Evolutionary conservation across 805 yeast genomes (phyloP).

Genomic region (Wickerhamiella occidentalis): DNA sequence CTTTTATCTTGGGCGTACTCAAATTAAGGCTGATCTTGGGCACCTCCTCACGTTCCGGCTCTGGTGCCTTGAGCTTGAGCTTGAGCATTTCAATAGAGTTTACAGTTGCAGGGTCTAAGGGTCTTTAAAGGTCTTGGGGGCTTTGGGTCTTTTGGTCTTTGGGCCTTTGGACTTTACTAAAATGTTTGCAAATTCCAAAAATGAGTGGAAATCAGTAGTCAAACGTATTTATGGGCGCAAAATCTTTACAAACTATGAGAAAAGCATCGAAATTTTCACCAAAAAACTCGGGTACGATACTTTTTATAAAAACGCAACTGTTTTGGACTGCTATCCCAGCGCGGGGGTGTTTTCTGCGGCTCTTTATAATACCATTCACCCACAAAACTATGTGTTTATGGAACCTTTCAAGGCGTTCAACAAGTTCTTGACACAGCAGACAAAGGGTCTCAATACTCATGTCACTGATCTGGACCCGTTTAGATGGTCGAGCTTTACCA

Average conservation of each 20-base stretch:
- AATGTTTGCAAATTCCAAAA: conserved; percentile 18
- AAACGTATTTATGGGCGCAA: conserved; percentile 22
- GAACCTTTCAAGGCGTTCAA: conserved; percentile 36
- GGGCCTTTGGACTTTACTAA: too few species aligned
- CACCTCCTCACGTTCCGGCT: conserved; percentile 5
- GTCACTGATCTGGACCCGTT: conserved; percentile 42
- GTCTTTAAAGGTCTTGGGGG: neutral
- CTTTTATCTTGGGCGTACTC: conserved; percentile 36
- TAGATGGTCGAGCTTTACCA: conserved; percentile 50
- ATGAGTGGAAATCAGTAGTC: conserved; percentile 19
- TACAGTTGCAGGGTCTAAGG: neutral
- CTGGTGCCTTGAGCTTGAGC: conserved; percentile 20
- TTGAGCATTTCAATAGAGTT: conserved; percentile 18
- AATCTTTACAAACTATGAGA: conserved; percentile 22
- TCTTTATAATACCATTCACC: conserved; percentile 48
- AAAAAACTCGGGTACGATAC: conserved; percentile 36
- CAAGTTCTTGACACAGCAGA: conserved; percentile 16
- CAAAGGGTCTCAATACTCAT: conserved; percentile 11
- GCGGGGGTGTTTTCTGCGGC: conserved; percentile 49
- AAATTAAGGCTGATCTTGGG: conserved; percentile 16
- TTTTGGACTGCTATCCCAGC: conserved; percentile 28
- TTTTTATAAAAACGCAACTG: conserved; percentile 26
- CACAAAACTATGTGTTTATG: conserved; percentile 50
- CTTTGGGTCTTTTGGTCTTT: neutral
- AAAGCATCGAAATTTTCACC: conserved; percentile 29